phyloP scores from a whole-genome alignment of 192 early-diverging fungal genomes.

The Entomortierella chlamydospora region DNA sequence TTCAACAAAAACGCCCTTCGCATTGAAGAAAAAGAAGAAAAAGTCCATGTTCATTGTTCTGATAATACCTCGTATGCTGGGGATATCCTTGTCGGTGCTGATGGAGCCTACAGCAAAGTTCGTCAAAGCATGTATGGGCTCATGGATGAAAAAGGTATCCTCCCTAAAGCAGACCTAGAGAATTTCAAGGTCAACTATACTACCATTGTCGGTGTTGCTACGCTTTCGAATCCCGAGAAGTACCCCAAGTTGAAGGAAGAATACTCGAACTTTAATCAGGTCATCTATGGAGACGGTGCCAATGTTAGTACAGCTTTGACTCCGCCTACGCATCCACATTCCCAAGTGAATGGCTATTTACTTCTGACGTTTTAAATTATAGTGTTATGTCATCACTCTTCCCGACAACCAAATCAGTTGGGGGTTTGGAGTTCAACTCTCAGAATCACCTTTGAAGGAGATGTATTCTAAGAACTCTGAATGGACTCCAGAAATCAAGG shows the following conservation, averaged over 20 bases:
- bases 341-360: not conserved
- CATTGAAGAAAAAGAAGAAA: not conserved
- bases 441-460: not conserved
- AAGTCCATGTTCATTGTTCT: not conserved
- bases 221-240: not conserved
- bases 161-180: slow-evolving; percentile 1
- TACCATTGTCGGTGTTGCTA: not conserved
- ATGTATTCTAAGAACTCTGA: not conserved
- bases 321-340: too few species aligned
- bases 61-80: not conserved
- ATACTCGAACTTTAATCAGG: not conserved
- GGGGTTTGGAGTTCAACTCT: not conserved
- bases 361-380: not conserved
- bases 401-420: not conserved
- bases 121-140: not conserved
- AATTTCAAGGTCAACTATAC: not conserved
- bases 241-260: not conserved
- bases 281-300: not conserved
- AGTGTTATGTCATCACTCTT: not conserved
- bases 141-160: not conserved
- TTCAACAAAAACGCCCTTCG: not conserved
- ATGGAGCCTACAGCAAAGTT: not conserved
- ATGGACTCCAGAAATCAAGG: not conserved
- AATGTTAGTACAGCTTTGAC: not conserved
- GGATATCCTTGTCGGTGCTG: not conserved